Percentiles rank a stretch among this genome's conserved stretches.
These are phyloP conservation scores for Bertia moriformis DNA, from an alignment of 2,329 filamentous ascomycete genomes.

Conservation along the genomic window DNA sequence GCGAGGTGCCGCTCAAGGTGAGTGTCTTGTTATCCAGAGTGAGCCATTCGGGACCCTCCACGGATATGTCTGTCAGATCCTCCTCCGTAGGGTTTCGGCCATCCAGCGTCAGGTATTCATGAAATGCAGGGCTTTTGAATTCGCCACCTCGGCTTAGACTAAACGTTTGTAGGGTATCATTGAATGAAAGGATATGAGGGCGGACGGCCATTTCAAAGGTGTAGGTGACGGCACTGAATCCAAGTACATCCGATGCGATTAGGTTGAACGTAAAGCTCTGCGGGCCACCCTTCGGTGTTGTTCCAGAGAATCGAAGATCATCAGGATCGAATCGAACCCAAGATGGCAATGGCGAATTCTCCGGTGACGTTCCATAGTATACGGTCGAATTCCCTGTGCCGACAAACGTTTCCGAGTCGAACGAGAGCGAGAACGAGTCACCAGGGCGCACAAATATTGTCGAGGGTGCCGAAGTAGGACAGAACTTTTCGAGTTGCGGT, in stretches of 20 bases:
- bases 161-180: slow-evolving; percentile 21
- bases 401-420: slow-evolving; percentile 24
- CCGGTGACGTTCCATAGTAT: slow-evolving; percentile 39
- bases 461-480: slow-evolving; percentile 7
- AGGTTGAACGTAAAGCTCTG: slow-evolving; percentile 36
- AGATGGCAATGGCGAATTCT: slow-evolving; percentile 44
- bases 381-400: slow-evolving; percentile 23
- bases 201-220: slow-evolving; percentile 32
- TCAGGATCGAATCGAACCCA: slow-evolving; percentile 40
- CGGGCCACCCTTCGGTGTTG: slow-evolving; percentile 28
- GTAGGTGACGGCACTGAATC: slow-evolving; percentile 33
- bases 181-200: slow-evolving; percentile 34
- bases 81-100: too few relatives aligned
- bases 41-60: slow-evolving; percentile 24
- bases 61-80: background rate
- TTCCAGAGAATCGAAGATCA: slow-evolving; percentile 34
- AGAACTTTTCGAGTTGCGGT: slow-evolving; percentile 18
- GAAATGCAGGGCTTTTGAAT: background rate
- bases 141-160: slow-evolving; percentile 16
- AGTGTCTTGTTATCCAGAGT: slow-evolving; percentile 29
- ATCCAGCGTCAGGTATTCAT: background rate
- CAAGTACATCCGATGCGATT: slow-evolving; percentile 39
- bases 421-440: slow-evolving; percentile 5
- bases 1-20: slow-evolving; percentile 30
- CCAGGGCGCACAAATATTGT: background rate